Percentiles rank a stretch among this genome's conserved stretches.
Conservation (phyloP, 805 yeast species). For the Alloascoidea hylecoeti region DNA sequence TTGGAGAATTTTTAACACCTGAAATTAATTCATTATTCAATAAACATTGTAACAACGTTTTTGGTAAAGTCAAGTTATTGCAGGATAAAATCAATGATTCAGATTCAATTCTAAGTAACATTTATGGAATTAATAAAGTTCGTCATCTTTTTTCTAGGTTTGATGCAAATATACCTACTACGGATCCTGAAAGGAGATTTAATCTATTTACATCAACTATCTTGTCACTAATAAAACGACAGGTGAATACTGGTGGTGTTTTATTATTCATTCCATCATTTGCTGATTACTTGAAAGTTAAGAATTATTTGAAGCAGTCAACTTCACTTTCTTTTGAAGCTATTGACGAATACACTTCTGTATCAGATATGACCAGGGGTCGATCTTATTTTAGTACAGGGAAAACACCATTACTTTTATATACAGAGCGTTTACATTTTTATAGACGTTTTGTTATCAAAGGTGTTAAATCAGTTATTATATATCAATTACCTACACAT, state of each 20-base stretch:
- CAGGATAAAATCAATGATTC: conserved; percentile 27
- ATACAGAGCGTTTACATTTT: conserved; percentile 90
- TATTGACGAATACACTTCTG: conserved; percentile 72
- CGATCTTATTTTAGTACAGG: conserved; percentile 57
- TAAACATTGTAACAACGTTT: conserved; percentile 19
- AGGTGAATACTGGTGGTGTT: conserved; percentile 57
- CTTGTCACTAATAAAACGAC: conserved; percentile 54
- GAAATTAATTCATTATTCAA: conserved; percentile 51
- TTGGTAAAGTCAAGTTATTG: conserved; percentile 19
- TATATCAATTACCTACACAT: conserved; percentile 77
- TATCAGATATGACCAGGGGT: conserved; percentile 54
- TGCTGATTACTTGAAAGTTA: conserved; percentile 69
- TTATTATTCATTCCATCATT: conserved; percentile 76
- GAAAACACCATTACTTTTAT: conserved; percentile 56
- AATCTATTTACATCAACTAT: conserved; percentile 62
- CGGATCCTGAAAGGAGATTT: conserved; percentile 76
- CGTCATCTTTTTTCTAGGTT: conserved; percentile 49
- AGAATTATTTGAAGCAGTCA: conserved; percentile 47
- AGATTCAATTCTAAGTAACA: conserved; percentile 42
- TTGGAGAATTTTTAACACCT: conserved; percentile 71
- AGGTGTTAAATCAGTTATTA: conserved; percentile 72
- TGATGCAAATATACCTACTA: conserved; percentile 34
- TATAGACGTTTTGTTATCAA: conserved; percentile 73
- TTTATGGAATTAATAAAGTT: conserved; percentile 42
- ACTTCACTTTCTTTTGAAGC: conserved; percentile 55